Evolutionary conservation across 768 basidiomycete genomes (phyloP).

Genomic region (Pleurotus citrinopileatus): DNA sequence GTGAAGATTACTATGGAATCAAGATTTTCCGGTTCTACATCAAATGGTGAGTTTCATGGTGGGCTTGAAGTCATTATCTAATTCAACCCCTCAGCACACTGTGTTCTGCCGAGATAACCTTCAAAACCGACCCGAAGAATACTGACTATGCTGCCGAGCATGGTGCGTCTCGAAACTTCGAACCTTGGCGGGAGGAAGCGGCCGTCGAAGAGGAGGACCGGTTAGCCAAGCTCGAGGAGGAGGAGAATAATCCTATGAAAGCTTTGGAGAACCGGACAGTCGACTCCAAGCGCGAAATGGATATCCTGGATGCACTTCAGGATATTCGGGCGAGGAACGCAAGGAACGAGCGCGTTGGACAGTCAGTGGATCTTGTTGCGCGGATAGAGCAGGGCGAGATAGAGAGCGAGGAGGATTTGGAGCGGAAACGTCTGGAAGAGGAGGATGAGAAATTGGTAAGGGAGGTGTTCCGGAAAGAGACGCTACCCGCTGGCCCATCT

Average conservation of each 20-base stretch:
- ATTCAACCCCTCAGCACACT: conserved; percentile 58
- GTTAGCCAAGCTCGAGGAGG: conserved; percentile 82
- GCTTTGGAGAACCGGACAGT: conserved; percentile 88
- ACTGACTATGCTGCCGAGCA: conserved; percentile 94
- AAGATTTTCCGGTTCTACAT: conserved; percentile 95
- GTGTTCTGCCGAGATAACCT: conserved; percentile 97
- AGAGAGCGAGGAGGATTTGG: conserved; percentile 75
- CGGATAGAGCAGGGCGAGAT: conserved; percentile 64
- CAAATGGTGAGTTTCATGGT: conserved; percentile 83
- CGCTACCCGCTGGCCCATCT: conserved; percentile 26
- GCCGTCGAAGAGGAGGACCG: conserved; percentile 81
- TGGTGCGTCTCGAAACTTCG: conserved; percentile 96
- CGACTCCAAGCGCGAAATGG: conserved; percentile 97
- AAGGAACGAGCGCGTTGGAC: conserved; percentile 82
- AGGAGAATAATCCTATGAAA: conserved; percentile 97
- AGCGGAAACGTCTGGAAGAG: conserved; percentile 70
- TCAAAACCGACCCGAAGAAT: conserved; percentile 99
- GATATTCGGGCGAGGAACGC: conserved; percentile 87
- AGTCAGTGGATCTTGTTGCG: conserved; percentile 66
- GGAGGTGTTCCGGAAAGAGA: conserved; percentile 80
- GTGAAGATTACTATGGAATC: conserved; percentile 97
- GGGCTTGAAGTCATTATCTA: conserved; percentile 5
- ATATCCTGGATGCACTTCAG: conserved; percentile 92
- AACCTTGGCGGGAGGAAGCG: conserved; percentile 89
- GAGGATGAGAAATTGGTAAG: conserved; percentile 92